Evolutionary conservation across 139 green algal genomes (phyloP).

Genomic region (Coelastrella sp.): DNA sequence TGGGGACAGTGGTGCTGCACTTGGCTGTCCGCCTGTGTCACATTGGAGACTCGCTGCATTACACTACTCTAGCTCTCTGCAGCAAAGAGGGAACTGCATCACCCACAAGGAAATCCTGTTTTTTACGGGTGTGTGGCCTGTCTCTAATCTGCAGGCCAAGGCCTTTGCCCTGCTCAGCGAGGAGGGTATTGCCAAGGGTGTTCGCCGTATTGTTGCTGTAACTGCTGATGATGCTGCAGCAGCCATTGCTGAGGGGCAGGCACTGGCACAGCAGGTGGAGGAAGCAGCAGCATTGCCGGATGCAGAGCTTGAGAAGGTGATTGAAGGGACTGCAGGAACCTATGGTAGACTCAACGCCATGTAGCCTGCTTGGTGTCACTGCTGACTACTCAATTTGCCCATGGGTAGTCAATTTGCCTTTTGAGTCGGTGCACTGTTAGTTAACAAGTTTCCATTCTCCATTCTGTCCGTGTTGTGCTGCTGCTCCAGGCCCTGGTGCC

Average conservation of each 20-base stretch:
- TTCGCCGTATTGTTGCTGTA: conserved; percentile 91
- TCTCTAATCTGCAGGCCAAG: conserved; percentile 58
- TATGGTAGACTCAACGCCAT: too few species aligned
- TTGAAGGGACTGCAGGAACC: too few species aligned
- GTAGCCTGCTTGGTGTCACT: too few species aligned
- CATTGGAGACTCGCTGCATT: too few species aligned
- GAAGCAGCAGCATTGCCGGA: conserved; percentile 49
- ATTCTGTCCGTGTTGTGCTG: not conserved
- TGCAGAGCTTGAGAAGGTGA: conserved; percentile 65
- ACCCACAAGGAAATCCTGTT: not conserved
- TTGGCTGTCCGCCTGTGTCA: too few species aligned
- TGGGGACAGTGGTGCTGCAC: too few species aligned
- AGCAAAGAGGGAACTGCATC: not conserved
- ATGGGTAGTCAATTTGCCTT: not conserved
- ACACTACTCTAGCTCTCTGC: not conserved
- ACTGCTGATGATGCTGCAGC: conserved; percentile 80
- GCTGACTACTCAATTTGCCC: too few species aligned
- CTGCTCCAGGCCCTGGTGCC: conserved; percentile 32
- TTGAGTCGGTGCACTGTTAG: not conserved
- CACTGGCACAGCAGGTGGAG: conserved; percentile 68
- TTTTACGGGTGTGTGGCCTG: not conserved
- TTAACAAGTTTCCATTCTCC: not conserved
- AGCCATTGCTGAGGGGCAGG: conserved; percentile 76
- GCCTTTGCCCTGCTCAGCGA: conserved; percentile 95
- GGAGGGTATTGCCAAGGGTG: conserved; percentile 96